Evolutionary conservation across 441 rosid genomes (phyloP).

Genomic region (Gossypium trilobum): DNA sequence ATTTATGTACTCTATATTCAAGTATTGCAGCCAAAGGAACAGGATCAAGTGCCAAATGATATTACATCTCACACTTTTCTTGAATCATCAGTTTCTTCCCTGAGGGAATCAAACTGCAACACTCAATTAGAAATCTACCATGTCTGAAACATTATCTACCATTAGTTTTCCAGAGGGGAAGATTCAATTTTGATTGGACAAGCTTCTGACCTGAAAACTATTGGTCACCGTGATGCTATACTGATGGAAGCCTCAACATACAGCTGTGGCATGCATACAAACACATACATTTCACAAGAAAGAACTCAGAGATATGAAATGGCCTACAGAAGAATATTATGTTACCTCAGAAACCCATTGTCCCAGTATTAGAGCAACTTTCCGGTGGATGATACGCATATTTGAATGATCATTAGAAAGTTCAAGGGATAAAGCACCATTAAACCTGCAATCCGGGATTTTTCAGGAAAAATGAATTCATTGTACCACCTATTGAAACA

Average conservation of each 20-base stretch:
- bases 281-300: neutral
- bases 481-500: constrained; percentile 10
- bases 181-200: neutral
- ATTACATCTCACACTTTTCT: neutral
- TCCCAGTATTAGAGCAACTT: constrained; percentile 88
- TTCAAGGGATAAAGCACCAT: constrained; percentile 81
- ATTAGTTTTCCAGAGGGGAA: too few relatives aligned
- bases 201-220: neutral
- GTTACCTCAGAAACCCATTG: constrained; percentile 99
- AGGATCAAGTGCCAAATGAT: neutral
- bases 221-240: neutral
- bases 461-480: constrained; percentile 2
- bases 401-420: constrained; percentile 84
- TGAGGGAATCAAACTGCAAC: neutral
- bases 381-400: constrained; percentile 83
- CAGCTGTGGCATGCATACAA: neutral
- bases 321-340: neutral
- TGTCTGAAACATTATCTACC: neutral
- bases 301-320: neutral
- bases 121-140: neutral
- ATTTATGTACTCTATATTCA: neutral
- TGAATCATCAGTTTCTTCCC: neutral
- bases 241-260: constrained; percentile 7
- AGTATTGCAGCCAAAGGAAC: neutral
- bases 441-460: constrained; percentile 54